Evolutionary conservation across 805 yeast species (phyloP), one percentile per base, ranked within the genome.

Genomic region (Torulaspora indica): DNA sequence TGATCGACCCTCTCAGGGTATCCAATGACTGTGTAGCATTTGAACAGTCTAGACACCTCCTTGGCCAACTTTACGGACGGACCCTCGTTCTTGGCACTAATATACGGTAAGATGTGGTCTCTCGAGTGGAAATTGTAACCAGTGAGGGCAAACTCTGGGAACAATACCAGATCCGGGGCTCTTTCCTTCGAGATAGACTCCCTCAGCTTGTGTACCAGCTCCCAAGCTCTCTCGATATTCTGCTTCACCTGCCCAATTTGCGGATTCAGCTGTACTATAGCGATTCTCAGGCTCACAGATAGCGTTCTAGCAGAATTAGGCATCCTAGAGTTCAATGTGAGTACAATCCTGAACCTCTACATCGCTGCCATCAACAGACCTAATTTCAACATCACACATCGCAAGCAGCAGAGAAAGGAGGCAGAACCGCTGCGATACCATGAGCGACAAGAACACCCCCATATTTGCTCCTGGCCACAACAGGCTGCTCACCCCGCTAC

Each of bases 111-210:
- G 15, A 82, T 79, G 30, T 72, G 77, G 0, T 55, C 59, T 33
- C 60, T 63, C 20, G 67, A 61, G 23, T 63, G 58, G 64, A 82
- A 90, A 56, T 82, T 83, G 61, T 89, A 89, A 0, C 96, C 96
- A 0, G 95, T 84, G 9, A 90, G 66, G 0, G 95, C 88, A 39
- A 89, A 65, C 56, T 89, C 97, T 0, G 97, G 95, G 5, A 90
- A 71, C 1, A 89, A 75, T 6, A 89, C 61, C n/a, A 89, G 52
- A 58, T 88, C 95, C 1, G 80, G 77, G 5, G 61, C 59, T 30
- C 54, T 52, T 15, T 37, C 38, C 3, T 31, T 12, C 10, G 43
- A 25, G 5, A 50, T 23, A 28, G 53, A 20, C 28, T 49, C 45
- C 32, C 57, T 53, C 25, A 43, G 47, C 34, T 56, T 53, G 8